Conservation (phyloP, 495 filamentous ascomycete species). For the Arthonia radiata region DNA sequence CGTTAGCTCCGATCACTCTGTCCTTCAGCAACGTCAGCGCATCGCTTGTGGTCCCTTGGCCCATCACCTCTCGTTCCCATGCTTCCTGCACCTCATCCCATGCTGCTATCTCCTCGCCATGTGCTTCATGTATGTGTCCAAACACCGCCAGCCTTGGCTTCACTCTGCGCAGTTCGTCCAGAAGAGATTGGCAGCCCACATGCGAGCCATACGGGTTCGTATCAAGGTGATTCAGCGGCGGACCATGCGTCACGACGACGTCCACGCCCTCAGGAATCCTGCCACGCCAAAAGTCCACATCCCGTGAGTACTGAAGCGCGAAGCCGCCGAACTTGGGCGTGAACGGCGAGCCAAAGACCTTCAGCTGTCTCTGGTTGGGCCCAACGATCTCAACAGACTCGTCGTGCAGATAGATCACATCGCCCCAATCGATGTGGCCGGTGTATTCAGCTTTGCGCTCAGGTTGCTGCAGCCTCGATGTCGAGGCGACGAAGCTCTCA, state of each 20-base stretch:
- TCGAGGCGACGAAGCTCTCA: no score
- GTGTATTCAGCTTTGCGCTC: constrained; percentile 14
- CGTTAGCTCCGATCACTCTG: no score
- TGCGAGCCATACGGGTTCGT: constrained; percentile 21
- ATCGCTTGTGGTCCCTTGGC: no score
- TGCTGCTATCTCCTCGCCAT: no score
- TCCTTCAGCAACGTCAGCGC: no score
- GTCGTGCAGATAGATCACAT: constrained; percentile 41
- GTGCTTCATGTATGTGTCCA: constrained; percentile 63
- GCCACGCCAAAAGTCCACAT: constrained; percentile 32
- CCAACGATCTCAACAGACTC: constrained; percentile 25
- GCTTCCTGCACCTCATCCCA: no score
- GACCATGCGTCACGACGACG: constrained; percentile 67
- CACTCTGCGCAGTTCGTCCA: constrained; percentile 58
- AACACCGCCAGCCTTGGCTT: constrained; percentile 65
- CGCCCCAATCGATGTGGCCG: constrained; percentile 24
- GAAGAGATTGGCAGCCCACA: constrained; percentile 53
- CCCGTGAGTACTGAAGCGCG: constrained; percentile 39
- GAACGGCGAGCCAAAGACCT: constrained; percentile 37
- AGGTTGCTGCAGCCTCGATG: no score
- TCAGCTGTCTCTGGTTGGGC: constrained; percentile 19
- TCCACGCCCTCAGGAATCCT: constrained; percentile 54
- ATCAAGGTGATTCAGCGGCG: constrained; percentile 54
- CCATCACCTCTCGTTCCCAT: no score
- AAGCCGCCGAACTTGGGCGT: constrained; percentile 34